phyloP scores from a whole-genome alignment of 2,329 filamentous ascomycete genomes.

The Lachnellula occidentalis region DNA sequence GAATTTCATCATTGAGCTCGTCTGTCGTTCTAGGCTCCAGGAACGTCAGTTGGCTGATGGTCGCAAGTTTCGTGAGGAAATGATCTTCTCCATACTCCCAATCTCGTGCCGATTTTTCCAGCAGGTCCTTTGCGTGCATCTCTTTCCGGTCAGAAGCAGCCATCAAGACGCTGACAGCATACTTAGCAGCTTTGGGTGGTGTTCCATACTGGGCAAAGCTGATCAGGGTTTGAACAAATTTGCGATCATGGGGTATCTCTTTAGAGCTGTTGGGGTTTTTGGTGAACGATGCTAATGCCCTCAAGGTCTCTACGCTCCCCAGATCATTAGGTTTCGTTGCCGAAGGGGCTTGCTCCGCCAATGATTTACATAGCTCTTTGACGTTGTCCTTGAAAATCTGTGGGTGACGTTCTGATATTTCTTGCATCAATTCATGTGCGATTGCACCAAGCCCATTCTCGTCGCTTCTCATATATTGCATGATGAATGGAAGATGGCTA shows the following conservation, averaged over 20 bases:
- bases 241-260: constrained; percentile 75
- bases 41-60: constrained; percentile 70
- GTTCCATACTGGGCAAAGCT: constrained; percentile 78
- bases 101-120: constrained; percentile 68
- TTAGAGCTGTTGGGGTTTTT: constrained; percentile 65
- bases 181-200: constrained; percentile 81
- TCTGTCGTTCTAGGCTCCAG: constrained; percentile 67
- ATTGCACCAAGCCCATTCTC: constrained; percentile 70
- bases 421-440: constrained; percentile 83
- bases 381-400: constrained; percentile 91
- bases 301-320: constrained; percentile 80
- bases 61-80: constrained; percentile 70
- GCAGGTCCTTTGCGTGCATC: constrained; percentile 77
- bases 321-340: constrained; percentile 62
- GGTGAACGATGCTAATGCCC: constrained; percentile 88
- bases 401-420: constrained; percentile 85
- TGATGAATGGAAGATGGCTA: constrained; percentile 86
- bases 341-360: constrained; percentile 75
- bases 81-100: constrained; percentile 68
- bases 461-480: constrained; percentile 80
- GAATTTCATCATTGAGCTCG: constrained; percentile 69
- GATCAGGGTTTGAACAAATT: constrained; percentile 74
- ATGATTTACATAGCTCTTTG: constrained; percentile 80
- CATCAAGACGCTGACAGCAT: constrained; percentile 86
- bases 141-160: constrained; percentile 67